Conservation (phyloP, 2,329 filamentous ascomycete species). For the Tolypocladium capitatum region DNA sequence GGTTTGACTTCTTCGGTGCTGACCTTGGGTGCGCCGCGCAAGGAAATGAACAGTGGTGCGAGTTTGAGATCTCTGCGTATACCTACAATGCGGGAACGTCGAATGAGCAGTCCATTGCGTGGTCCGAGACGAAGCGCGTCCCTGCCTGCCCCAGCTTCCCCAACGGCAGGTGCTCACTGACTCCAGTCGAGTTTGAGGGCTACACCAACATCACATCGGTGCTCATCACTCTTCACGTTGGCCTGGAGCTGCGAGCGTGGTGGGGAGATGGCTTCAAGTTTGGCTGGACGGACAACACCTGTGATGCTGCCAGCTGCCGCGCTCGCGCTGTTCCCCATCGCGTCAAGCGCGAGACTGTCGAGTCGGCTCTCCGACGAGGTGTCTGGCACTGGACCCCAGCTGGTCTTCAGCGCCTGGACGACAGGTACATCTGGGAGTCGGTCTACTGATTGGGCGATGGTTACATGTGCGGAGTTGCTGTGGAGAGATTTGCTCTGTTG, state of each 20-base stretch:
- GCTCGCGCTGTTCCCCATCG: conserved; percentile 10
- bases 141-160: conserved; percentile 23
- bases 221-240: conserved; percentile 23
- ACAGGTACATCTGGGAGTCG: conserved; percentile 18
- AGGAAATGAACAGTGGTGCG: conserved; percentile 22
- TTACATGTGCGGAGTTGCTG: conserved; percentile 13
- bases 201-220: conserved; percentile 26
- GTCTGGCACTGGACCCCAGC: conserved; percentile 20
- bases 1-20: conserved; percentile 26
- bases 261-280: conserved; percentile 27
- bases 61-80: conserved; percentile 29
- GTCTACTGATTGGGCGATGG: conserved; percentile 12
- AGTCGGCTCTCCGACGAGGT: conserved; percentile 16
- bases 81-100: conserved; percentile 18
- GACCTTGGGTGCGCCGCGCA: conserved; percentile 24
- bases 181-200: conserved; percentile 21
- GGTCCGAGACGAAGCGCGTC: conserved; percentile 25
- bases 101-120: conserved; percentile 23
- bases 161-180: conserved; percentile 20
- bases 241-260: conserved; percentile 23
- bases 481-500: conserved; percentile 16
- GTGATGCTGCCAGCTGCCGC: conserved; percentile 23
- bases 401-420: conserved; percentile 19
- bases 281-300: conserved; percentile 28
- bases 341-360: conserved; percentile 19